Base-by-base conservation (phyloP, 345 rosid species). In the Geranium rotundifolium region DNA sequence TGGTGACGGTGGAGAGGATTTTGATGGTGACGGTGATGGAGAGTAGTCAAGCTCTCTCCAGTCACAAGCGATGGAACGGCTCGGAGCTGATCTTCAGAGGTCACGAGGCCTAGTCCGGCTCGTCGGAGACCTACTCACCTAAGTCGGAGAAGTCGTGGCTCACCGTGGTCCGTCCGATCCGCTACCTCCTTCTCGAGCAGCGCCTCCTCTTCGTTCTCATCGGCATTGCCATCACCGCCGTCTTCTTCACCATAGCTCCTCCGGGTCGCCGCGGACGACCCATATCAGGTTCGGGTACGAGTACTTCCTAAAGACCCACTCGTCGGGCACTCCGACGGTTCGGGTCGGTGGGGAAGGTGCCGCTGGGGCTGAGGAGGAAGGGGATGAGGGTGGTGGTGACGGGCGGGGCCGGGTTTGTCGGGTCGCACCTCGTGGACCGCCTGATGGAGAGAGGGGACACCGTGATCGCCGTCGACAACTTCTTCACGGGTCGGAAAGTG, bases 361-460 rank as follows among this genome's bases (percentile, higher is more conserved):
- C 27, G 27, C 27, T 23, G 27, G 27, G 27, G 27, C 27, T 23
- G 27, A 23, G 27, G 27, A 23, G 27, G 27, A 23, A 23, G 27
- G 27, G 27, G 27, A 23, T 23, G 27, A 23, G 27, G 27, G 82
- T 93, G 58, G 95, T 93, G 5, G 99, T 93, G 1, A 93, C 97
- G 4, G 99, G 99, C 7, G 99, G 99, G 3, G 99, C 99, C 18
- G 99, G 99, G 29, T 93, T 93, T 76, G 99, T 93, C 0, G 99
- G 99, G 41, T 92, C 99, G 0, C 99, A 92, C 67, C 84, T 92
- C 8, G 99, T 92, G 55, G 99, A 92, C 87, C 81, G 99, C 14
- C 70, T 92, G 76, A 87, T 92, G 0, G 90, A 78, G 12, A 73
- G 99, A 70, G 99, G 99, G 3, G 99, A 92, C 73, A 90, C 77